Evolutionary conservation across 805 yeast genomes (phyloP).

Genomic region (Ogataea methanolica): DNA sequence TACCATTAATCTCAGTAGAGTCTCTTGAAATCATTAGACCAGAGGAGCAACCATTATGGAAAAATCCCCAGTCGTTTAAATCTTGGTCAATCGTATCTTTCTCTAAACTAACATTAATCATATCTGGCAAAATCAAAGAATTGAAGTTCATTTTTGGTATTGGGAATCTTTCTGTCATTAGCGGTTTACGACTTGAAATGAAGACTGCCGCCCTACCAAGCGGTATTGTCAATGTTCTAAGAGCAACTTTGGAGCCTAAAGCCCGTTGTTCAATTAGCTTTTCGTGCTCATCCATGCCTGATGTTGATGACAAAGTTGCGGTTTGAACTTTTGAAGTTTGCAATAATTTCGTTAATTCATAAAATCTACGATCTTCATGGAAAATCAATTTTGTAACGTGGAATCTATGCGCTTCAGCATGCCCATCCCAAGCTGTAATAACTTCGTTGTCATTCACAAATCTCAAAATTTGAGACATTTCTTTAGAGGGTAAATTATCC

Average conservation of each 20-base stretch:
- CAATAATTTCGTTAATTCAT: conserved; percentile 66
- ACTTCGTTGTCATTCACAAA: conserved; percentile 40
- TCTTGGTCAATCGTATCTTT: conserved; percentile 46
- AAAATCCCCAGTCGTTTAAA: conserved; percentile 73
- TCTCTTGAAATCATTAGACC: conserved; percentile 69
- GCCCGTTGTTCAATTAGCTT: conserved; percentile 48
- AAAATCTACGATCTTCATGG: conserved; percentile 71
- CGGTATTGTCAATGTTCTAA: conserved; percentile 72
- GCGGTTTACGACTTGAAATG: conserved; percentile 63
- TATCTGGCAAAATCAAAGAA: conserved; percentile 58
- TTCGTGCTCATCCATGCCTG: conserved; percentile 48
- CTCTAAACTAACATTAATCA: conserved; percentile 56
- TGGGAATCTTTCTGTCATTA: conserved; percentile 80
- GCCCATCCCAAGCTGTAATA: conserved; percentile 63
- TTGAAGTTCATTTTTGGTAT: conserved; percentile 72
- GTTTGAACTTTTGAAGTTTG: conserved; percentile 67
- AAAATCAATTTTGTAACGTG: conserved; percentile 69
- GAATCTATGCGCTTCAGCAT: conserved; percentile 63
- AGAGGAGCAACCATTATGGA: conserved; percentile 87
- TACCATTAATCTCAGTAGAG: conserved; percentile 70
- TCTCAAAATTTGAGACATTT: conserved; percentile 37
- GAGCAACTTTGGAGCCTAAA: conserved; percentile 56
- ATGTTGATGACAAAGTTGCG: conserved; percentile 36
- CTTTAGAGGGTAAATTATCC: conserved; percentile 26
- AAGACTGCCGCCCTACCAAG: conserved; percentile 75